phyloP scores from a whole-genome alignment of 306 rosid genomes.

The Adenanthera pavonina region DNA sequence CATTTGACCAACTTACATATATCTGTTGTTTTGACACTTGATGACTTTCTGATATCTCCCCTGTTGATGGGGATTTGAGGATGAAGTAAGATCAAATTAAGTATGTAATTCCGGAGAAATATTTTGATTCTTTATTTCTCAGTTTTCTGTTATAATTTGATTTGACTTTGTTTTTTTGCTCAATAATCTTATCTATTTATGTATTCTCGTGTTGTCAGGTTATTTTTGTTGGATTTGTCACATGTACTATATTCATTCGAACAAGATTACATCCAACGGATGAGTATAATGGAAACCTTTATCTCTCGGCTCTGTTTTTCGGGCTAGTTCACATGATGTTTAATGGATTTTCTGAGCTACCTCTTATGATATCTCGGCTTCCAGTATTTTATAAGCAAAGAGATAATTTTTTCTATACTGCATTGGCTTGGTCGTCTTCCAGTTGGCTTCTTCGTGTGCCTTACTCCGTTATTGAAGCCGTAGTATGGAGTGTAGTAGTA shows the following conservation, averaged over 20 bases:
- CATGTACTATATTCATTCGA: slow-evolving; percentile 72
- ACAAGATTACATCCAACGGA: slow-evolving; percentile 53
- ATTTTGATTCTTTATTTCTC: not conserved
- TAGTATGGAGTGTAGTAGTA: slow-evolving; percentile 76
- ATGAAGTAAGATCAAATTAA: not conserved
- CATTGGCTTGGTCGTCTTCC: slow-evolving; percentile 75
- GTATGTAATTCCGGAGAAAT: not conserved
- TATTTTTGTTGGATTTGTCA: slow-evolving; percentile 69
- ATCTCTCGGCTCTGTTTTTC: slow-evolving; percentile 72
- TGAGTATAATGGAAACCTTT: slow-evolving; percentile 64
- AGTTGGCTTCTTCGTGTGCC: slow-evolving; percentile 83
- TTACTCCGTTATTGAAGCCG: slow-evolving; percentile 71
- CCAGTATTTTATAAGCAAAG: slow-evolving; percentile 91
- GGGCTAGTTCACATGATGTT: slow-evolving; percentile 89
- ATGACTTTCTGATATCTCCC: not conserved
- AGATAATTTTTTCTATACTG: slow-evolving; percentile 77
- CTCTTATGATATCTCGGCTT: slow-evolving; percentile 78
- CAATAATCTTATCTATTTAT: slow-evolving; percentile 6
- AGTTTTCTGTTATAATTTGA: not conserved
- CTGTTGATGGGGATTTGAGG: not conserved
- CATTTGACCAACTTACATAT: not conserved
- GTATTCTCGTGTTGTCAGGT: slow-evolving; percentile 52
- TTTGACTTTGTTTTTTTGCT: not conserved
- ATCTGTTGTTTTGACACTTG: too few species aligned
- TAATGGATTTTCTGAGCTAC: slow-evolving; percentile 80